A percentile compares a stretch with the other conserved stretches of the same genome.
phyloP scores from a whole-genome alignment of 148 eudicot species.

The Spergularia bocconei region DNA sequence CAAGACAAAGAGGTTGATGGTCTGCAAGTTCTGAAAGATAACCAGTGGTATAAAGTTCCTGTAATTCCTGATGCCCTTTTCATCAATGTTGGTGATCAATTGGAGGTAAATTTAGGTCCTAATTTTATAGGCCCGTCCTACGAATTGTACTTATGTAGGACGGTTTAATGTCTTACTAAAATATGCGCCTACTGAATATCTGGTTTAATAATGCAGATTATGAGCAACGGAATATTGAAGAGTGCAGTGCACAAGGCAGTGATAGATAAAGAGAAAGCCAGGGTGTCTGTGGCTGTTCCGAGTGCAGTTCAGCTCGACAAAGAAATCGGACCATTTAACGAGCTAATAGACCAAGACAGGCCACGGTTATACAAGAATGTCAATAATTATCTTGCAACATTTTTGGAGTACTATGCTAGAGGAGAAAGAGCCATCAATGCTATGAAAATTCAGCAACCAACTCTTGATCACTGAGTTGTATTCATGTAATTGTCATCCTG shows the following conservation, averaged over 20 bases:
- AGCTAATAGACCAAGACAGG: conserved; percentile 26
- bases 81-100: conserved; percentile 43
- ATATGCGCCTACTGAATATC: background rate
- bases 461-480: no score
- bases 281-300: conserved; percentile 31
- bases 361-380: conserved; percentile 35
- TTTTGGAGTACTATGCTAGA: conserved; percentile 4
- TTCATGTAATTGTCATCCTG: no score
- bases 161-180: background rate
- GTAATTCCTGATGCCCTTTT: conserved; percentile 37
- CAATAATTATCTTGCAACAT: conserved; percentile 17
- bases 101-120: conserved; percentile 31
- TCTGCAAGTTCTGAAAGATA: conserved; percentile 44
- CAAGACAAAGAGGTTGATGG: conserved; percentile 50
- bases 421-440: conserved; percentile 25
- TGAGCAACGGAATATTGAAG: conserved; percentile 42
- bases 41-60: conserved; percentile 41
- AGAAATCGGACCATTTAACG: conserved; percentile 29
- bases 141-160: no score
- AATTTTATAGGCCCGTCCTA: background rate
- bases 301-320: conserved; percentile 14
- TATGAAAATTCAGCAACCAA: conserved; percentile 5
- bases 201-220: conserved; percentile 26
- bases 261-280: conserved; percentile 28
- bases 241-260: conserved; percentile 41